Evolutionary conservation across 2,329 filamentous ascomycete species (phyloP), one percentile per base, ranked within the genome.

Genomic region (Ceratocystis destructans): DNA sequence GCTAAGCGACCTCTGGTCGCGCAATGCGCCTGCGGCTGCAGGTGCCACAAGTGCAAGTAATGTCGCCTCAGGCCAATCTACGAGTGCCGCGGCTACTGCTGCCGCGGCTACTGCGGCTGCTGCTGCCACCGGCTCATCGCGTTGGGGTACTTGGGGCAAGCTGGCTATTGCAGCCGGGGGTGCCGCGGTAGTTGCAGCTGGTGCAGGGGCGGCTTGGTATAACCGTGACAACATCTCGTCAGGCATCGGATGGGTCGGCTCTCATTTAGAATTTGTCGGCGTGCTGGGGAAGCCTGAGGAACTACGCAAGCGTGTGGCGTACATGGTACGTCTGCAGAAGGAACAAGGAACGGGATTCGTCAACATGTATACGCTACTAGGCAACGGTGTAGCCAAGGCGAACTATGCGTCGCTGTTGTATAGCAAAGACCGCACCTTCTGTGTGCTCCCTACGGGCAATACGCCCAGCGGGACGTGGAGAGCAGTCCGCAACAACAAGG

Each of bases 231-330:
- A 90, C 69, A 84, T 97, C 69, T 83, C 82, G 2, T 81, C 87
- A 68, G 88, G 92, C 6, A 87, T 87, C 78, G 79, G 79, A 8
- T 97, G 92, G 91, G 89, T 89, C 15, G 85, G 87, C 17, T 94
- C 89, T 45, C 94, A 99, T 75, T 83, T 99, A 31, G 89, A 94
- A 74, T 99, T 97, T 72, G 89, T 97, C 1, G 90, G 91, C 1
- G 95, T 90, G 72, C 82, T 99, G 6, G 88, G 89, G 61, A 85
- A 89, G n/a, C 85, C 85, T 3, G 88, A 92, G 71, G 91, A 96
- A 72, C 79, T 97, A 70, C 85, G 86, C 70, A 83, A 85, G 72
- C 84, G 94, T 41, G 80, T 96, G 8, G 77, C 79, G n/a, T 81
- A 79, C 68, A 79, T 96, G 73, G 79, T 83, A n/a, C 79, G 80